Conservation (phyloP, 352 stramenopile genomes). For the Peronospora belbahrii region DNA sequence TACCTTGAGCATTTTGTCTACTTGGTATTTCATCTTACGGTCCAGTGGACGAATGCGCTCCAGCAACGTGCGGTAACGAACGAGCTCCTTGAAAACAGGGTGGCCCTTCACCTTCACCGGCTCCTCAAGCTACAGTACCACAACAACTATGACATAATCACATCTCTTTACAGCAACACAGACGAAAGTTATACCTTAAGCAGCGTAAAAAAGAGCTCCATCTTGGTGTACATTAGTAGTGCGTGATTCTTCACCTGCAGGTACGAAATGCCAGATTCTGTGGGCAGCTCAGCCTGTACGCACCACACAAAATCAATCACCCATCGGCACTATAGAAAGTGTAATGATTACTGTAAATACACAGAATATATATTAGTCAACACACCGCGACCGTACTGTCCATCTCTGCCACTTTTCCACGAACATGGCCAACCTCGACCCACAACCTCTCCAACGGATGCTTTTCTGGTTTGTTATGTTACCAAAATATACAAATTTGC, state of each 20-base stretch:
- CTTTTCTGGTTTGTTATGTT: slow-evolving; percentile 26
- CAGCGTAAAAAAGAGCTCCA: slow-evolving; percentile 80
- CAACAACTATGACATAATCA: background rate
- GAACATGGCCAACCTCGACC: slow-evolving; percentile 49
- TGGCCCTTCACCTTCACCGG: slow-evolving; percentile 67
- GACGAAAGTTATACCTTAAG: slow-evolving; percentile 48
- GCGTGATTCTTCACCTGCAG: slow-evolving; percentile 86
- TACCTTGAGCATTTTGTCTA: slow-evolving; percentile 88
- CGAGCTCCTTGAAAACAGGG: slow-evolving; percentile 79
- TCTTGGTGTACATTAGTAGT: slow-evolving; percentile 79
- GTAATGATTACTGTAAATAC: background rate
- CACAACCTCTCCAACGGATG: slow-evolving; percentile 42
- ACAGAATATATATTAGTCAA: background rate
- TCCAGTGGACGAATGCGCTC: slow-evolving; percentile 80
- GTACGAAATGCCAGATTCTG: slow-evolving; percentile 62
- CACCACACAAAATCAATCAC: background rate
- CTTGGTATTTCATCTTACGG: slow-evolving; percentile 85
- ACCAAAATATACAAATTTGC: slow-evolving; percentile 7
- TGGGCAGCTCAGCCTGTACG: slow-evolving; percentile 47
- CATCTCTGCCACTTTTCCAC: slow-evolving; percentile 44
- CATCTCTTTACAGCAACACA: background rate
- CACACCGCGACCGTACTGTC: slow-evolving; percentile 37
- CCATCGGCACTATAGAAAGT: background rate
- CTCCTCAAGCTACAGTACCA: slow-evolving; percentile 40
- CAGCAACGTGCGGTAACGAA: slow-evolving; percentile 77